These are phyloP conservation scores for Suhomyces canberraensis DNA, from an alignment of 805 yeast species.

Conservation along the genomic window DNA sequence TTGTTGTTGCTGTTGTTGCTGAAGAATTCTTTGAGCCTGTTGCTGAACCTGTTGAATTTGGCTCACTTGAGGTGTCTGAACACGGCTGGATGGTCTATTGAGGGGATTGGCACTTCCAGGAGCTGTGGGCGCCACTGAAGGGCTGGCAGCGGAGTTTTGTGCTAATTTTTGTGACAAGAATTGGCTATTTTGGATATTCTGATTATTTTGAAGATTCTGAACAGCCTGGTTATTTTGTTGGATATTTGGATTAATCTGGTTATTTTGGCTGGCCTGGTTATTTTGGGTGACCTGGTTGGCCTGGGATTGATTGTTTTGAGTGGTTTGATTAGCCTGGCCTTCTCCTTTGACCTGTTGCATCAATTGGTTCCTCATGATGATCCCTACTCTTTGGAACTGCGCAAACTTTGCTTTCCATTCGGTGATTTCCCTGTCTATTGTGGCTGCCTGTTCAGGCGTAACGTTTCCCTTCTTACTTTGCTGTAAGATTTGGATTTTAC, in stretches of 20 bases:
- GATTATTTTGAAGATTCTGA: neutral
- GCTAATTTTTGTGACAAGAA: neutral
- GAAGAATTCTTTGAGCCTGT: constrained; percentile 12
- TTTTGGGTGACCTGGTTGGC: neutral
- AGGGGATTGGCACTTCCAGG: no score
- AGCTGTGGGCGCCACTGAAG: no score
- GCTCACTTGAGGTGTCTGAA: constrained; percentile 3
- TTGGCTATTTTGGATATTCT: constrained; percentile 1
- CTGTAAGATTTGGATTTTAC: constrained; percentile 49
- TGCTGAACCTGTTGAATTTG: constrained; percentile 14
- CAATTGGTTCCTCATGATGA: constrained; percentile 43
- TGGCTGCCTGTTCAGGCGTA: constrained; percentile 43
- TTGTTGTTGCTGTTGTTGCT: constrained; percentile 11
- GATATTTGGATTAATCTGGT: neutral
- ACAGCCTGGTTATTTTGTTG: neutral
- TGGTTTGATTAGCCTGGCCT: no score
- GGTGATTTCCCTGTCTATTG: constrained; percentile 47
- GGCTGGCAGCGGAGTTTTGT: neutral
- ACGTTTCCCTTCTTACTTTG: constrained; percentile 43
- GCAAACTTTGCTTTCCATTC: constrained; percentile 46
- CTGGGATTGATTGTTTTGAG: no score
- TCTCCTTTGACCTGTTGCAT: constrained; percentile 21
- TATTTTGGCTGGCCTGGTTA: no score
- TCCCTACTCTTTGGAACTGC: constrained; percentile 50
- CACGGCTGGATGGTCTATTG: no score